Conservation (phyloP, 371 early-diverging fungal genomes). For the Saksenaea oblongispora region DNA sequence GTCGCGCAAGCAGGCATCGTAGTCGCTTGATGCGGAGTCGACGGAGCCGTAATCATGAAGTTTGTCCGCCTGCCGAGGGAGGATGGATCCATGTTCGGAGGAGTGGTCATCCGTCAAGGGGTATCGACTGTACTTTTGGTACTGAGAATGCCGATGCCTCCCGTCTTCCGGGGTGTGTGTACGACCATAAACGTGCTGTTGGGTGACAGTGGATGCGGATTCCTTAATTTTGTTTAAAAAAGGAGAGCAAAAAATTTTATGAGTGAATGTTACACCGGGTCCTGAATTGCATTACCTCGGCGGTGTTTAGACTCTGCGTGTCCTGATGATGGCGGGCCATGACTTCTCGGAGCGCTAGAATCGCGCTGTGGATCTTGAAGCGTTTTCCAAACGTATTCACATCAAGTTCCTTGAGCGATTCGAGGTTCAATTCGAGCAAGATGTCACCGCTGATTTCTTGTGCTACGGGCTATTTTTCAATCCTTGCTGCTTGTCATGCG, state of each 20-base stretch:
- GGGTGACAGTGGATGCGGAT: slow-evolving; percentile 11
- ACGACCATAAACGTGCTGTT: slow-evolving; percentile 9
- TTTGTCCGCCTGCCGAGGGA: not conserved
- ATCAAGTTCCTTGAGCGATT: slow-evolving; percentile 64
- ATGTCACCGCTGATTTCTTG: slow-evolving; percentile 67
- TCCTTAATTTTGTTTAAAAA: slow-evolving; percentile 3
- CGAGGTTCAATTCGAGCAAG: slow-evolving; percentile 53
- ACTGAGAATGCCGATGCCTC: slow-evolving; percentile 1
- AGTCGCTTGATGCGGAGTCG: slow-evolving; percentile 1
- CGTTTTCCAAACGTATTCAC: slow-evolving; percentile 64
- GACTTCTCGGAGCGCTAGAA: slow-evolving; percentile 44
- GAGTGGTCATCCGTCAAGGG: slow-evolving; percentile 1
- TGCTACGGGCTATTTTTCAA: slow-evolving; percentile 26
- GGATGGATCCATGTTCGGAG: slow-evolving; percentile 1
- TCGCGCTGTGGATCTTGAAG: slow-evolving; percentile 63
- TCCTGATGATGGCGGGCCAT: slow-evolving; percentile 9
- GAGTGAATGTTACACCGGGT: slow-evolving; percentile 2
- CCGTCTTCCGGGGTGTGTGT: slow-evolving; percentile 1
- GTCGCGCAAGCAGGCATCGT: not conserved
- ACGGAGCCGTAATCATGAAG: slow-evolving; percentile 4
- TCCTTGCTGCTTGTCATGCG: not conserved
- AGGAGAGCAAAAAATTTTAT: not conserved
- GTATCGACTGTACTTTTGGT: not conserved
- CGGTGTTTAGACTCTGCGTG: not conserved
- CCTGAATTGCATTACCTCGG: slow-evolving; percentile 4